Base-by-base conservation (phyloP, 441 rosid species). In the Corymbia citriodora region DNA sequence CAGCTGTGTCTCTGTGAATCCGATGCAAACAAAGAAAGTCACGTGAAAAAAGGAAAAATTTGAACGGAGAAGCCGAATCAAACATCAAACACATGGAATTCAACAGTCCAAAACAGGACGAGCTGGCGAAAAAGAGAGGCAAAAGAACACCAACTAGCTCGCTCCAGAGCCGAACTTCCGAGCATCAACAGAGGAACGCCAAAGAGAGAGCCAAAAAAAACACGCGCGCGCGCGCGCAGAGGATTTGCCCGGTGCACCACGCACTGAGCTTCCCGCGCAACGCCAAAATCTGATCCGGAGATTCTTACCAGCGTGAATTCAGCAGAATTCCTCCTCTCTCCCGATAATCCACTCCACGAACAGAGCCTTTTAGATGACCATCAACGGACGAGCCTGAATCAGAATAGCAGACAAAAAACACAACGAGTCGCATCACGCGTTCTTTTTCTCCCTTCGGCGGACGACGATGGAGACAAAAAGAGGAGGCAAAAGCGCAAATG, bases 351-450 rank as follows among this genome's bases (percentile, higher is more conserved):
- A 12, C 7, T 68, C 63, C 63, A 57, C 79, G 15, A 23, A 23
- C n/a, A 45, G 50, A 90, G 59, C 72, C 55, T 40, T 40, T 92
- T 94, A 95, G 95, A 95, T 94, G 95, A 95, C 90, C 96, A 94
- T 93, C 94, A 94, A 95, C 95, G 88, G 92, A 93, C 92, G 85
- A 25, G 4, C 52, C 85, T 23, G 85, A 79, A 79, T 23, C 85
- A 7, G 85, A 79, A 40, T 40, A 45, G 23, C 52, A 27, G 85
- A 79, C 85, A 48, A 17, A 14, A 79, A 27, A 12, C n/a, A 79
- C 16, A 52, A 52, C 45, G 54, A 23, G 85, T 23, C n/a, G 85
- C 82, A 25, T 72, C 82, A 21, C 82, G 82, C 82, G 23, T 19
- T 40, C 19, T 4, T 19, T 19, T 3, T 19, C 7, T 36, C 25